Evolutionary conservation across 352 stramenopile genomes (phyloP).

Genomic region (Aphanomyces euteiches): DNA sequence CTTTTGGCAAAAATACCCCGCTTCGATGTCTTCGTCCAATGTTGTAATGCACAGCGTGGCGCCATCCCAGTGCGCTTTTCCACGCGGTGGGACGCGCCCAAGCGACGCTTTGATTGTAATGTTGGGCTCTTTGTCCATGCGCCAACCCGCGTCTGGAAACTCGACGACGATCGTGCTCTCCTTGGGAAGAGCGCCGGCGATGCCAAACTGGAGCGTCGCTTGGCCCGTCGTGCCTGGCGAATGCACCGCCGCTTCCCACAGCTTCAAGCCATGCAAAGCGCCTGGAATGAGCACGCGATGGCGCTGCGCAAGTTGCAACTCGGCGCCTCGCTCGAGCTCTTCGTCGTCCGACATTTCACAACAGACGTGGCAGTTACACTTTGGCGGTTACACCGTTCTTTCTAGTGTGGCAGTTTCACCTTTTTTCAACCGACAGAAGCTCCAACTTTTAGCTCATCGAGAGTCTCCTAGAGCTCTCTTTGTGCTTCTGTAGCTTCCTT

Average conservation of each 20-base stretch:
- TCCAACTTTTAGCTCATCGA: too few relatives aligned
- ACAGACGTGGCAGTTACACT: too few relatives aligned
- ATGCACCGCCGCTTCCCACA: conserved; percentile 47
- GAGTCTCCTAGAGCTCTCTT: too few relatives aligned
- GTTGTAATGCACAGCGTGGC: conserved; percentile 54
- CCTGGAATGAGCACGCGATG: conserved; percentile 55
- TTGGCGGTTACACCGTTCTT: too few relatives aligned
- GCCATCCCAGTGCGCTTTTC: conserved; percentile 41
- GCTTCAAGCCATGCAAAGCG: conserved; percentile 42
- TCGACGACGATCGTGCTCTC: conserved; percentile 49
- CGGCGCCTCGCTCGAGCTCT: conserved; percentile 44
- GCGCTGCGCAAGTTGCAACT: conserved; percentile 67
- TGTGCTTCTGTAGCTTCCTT: too few relatives aligned
- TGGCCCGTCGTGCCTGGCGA: conserved; percentile 50
- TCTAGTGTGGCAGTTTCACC: too few relatives aligned
- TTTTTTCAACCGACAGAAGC: too few relatives aligned
- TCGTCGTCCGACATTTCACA: conserved; percentile 30
- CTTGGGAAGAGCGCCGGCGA: conserved; percentile 37
- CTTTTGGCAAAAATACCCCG: conserved; percentile 19
- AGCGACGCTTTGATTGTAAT: conserved; percentile 42
- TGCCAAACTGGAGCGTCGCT: conserved; percentile 51
- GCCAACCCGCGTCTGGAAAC: conserved; percentile 59
- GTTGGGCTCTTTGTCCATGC: conserved; percentile 35
- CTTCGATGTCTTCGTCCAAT: conserved; percentile 43
- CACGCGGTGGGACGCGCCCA: conserved; percentile 29